A percentile compares a stretch with the other conserved stretches of the same genome.
These are phyloP conservation scores for Deuterostichococcus epilithicus DNA, from an alignment of 139 green algal genomes.

Conservation along the genomic window DNA sequence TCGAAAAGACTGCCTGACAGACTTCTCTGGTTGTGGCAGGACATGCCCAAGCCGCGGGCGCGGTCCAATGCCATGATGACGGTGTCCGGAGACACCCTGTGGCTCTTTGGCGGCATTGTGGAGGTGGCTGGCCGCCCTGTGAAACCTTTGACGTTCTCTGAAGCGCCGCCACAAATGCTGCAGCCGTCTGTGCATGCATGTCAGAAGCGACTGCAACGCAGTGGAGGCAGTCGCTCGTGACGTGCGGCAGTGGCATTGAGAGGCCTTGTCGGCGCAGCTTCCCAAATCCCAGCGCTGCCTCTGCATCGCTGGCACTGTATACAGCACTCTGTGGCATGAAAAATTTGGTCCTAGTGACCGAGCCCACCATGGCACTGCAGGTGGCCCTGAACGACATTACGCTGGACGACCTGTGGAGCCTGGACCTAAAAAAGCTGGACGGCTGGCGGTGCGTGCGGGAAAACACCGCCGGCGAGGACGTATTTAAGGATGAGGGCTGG, in stretches of 20 bases:
- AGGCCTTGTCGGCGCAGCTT: no score
- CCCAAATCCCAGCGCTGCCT: not conserved
- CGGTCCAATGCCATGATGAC: constrained; percentile 45
- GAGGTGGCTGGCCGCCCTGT: constrained; percentile 56
- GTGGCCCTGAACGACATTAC: constrained; percentile 68
- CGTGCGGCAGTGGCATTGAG: no score
- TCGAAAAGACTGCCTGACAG: no score
- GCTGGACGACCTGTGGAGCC: constrained; percentile 89
- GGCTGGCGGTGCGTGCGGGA: constrained; percentile 67
- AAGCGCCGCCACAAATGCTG: no score
- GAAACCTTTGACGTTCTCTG: no score
- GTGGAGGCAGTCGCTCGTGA: no score
- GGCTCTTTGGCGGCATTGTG: constrained; percentile 87
- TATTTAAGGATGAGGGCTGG: constrained; percentile 46
- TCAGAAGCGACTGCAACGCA: no score
- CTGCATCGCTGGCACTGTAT: not conserved
- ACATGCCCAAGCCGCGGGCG: constrained; percentile 75
- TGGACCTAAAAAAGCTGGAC: constrained; percentile 86
- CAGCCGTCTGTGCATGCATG: no score
- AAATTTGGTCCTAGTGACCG: constrained; percentile 10
- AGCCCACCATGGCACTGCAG: not conserved
- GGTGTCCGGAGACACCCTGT: constrained; percentile 79
- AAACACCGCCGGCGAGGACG: constrained; percentile 73
- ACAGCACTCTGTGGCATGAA: not conserved
- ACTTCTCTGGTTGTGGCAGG: constrained; percentile 3